Conservation (phyloP, 2,329 filamentous ascomycete species). For the Fusarium robinianum region DNA sequence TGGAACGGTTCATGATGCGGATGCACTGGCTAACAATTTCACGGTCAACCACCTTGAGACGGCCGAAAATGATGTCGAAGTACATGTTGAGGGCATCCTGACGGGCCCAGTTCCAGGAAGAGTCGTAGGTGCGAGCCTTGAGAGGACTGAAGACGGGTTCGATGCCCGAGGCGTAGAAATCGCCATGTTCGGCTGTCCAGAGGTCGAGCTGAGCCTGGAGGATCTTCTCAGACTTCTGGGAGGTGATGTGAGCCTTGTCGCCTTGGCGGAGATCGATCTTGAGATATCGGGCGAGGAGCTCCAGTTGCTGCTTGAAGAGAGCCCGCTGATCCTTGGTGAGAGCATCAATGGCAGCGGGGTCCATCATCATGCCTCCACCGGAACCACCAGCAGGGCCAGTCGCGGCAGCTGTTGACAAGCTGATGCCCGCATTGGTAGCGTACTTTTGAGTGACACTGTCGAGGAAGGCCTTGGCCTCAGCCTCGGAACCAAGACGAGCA, state of each 20-base stretch:
- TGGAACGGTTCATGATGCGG: constrained; percentile 98
- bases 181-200: constrained; percentile 94
- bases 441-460: constrained; percentile 91
- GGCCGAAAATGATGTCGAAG: constrained; percentile 97
- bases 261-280: constrained; percentile 97
- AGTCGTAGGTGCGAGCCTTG: constrained; percentile 96
- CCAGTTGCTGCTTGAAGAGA: constrained; percentile 97
- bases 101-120: constrained; percentile 98
- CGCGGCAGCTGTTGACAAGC: constrained; percentile 74
- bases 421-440: constrained; percentile 81
- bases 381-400: constrained; percentile 73
- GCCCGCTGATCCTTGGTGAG: constrained; percentile 95
- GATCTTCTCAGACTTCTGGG: constrained; percentile 82
- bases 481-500: constrained; percentile 84
- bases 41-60: constrained; percentile 88
- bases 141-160: constrained; percentile 91
- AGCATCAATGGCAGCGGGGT: constrained; percentile 93
- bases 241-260: constrained; percentile 87
- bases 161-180: constrained; percentile 93
- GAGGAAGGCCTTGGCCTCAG: constrained; percentile 89
- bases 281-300: constrained; percentile 91
- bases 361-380: constrained; percentile 97
- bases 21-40: constrained; percentile 99
- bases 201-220: constrained; percentile 93
- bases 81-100: constrained; percentile 99